Evolutionary conservation across 139 green algal genomes (phyloP), one percentile per base, ranked within the genome.

Genomic region (Closterium sp.): DNA sequence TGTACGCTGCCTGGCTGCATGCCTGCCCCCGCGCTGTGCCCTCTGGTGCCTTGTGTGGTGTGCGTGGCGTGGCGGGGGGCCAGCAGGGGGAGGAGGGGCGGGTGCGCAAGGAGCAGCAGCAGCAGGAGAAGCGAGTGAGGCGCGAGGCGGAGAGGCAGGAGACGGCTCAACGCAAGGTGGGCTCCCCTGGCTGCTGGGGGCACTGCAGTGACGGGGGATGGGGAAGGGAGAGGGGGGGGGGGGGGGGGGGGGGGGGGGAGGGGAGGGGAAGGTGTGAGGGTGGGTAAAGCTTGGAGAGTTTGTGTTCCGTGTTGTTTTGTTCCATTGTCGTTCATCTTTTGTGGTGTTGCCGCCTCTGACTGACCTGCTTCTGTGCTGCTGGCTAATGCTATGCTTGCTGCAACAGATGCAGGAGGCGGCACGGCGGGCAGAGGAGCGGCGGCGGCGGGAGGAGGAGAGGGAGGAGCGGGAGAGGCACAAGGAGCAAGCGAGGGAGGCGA

Each of bases 401-500:
- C 62, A 79, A 79, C 62, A 79, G 62, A 79, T 22, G 62, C 62
- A 79, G 62, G 62, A 79, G 62, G 62, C 62, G 17, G 62, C 62
- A 79, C 62, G 62, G 2, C 17, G 62, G 62, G 62, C 17, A 24
- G 17, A 79, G 62, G 62, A 79, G 62, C 3, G 62, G 62, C 17
- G 62, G 62, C 62, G 62, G 17, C 17, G 62, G 62, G 62, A 79
- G 62, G 62, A 79, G 87, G 70, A 89, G 42, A 92, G 38, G 27
- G 31, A 88, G 24, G 91, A 90, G 73, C 42, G 42, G 85, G 31
- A 38, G 31, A 22, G 29, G 30, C 90, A 89, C 38, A 93, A 88
- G 88, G 91, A 91, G 38, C 31, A 92, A 24, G 91, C 93, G 89
- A 93, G 84, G 70, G 31, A 86, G 32, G 38, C 93, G 70, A 94